A percentile compares a stretch with the other conserved stretches of the same genome.
Conservation (phyloP, 2,329 filamentous ascomycete species). For the Ophiostoma montium region DNA sequence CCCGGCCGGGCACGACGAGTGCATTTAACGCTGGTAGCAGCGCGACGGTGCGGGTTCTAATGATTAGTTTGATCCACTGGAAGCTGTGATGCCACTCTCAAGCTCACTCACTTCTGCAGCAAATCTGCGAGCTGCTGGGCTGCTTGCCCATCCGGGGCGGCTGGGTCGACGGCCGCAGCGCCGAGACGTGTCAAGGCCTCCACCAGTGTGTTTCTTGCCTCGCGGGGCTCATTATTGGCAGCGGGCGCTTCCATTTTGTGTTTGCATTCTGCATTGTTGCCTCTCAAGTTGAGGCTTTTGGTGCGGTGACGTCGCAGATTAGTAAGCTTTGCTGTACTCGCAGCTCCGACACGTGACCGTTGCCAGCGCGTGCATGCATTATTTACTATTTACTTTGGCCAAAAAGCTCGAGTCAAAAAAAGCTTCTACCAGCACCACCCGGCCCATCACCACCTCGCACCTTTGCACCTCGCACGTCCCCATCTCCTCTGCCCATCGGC, state of each 20-base stretch:
- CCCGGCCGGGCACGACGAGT: slow-evolving; percentile 45
- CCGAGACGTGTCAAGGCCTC: slow-evolving; percentile 26
- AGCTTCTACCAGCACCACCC: neutral
- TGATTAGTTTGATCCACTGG: neutral
- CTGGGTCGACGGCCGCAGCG: slow-evolving; percentile 35
- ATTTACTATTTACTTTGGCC: slow-evolving; percentile 9
- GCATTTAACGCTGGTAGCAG: slow-evolving; percentile 49
- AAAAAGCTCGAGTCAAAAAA: slow-evolving; percentile 6
- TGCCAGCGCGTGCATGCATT: too few relatives aligned
- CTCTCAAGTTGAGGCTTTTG: too few relatives aligned
- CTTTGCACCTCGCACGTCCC: neutral
- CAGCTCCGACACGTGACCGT: too few relatives aligned
- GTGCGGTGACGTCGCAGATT: too few relatives aligned
- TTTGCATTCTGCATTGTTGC: too few relatives aligned
- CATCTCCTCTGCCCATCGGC: slow-evolving; percentile 19
- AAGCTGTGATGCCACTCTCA: too few relatives aligned
- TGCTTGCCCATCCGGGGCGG: slow-evolving; percentile 15
- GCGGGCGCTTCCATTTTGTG: slow-evolving; percentile 8
- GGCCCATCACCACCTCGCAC: neutral
- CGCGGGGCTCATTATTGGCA: slow-evolving; percentile 1
- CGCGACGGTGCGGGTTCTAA: slow-evolving; percentile 22
- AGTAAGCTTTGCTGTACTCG: too few relatives aligned
- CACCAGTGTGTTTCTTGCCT: slow-evolving; percentile 15
- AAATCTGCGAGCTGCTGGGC: slow-evolving; percentile 31
- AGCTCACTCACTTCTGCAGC: slow-evolving; percentile 36